These are phyloP conservation scores for Penicillium bialowiezense DNA, from an alignment of 495 filamentous ascomycete genomes.

Conservation along the genomic window DNA sequence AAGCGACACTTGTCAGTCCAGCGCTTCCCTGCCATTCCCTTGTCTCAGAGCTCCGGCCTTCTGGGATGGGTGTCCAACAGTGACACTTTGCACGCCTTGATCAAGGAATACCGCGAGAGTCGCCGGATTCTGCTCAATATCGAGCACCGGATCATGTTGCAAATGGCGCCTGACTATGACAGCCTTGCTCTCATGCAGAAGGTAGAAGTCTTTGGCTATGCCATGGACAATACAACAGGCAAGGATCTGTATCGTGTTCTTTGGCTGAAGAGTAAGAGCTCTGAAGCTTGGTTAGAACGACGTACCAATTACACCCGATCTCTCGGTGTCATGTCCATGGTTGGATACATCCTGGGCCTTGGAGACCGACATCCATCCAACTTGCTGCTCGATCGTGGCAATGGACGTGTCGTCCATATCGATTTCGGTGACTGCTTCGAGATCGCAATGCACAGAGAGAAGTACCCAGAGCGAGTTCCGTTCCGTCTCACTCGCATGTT, in stretches of 20 bases:
- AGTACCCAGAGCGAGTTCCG: constrained; percentile 95
- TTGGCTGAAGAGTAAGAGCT: constrained; percentile 98
- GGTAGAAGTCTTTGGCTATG: constrained; percentile 98
- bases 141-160: constrained; percentile 98
- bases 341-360: constrained; percentile 95
- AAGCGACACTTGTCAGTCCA: constrained; percentile 96
- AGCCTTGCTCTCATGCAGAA: constrained; percentile 99
- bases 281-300: constrained; percentile 94
- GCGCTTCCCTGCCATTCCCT: constrained; percentile 86
- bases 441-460: constrained; percentile 98
- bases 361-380: constrained; percentile 97
- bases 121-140: constrained; percentile 97
- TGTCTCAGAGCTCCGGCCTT: constrained; percentile 93
- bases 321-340: constrained; percentile 99
- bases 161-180: constrained; percentile 99
- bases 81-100: constrained; percentile 92
- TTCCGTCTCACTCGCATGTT: constrained; percentile 98
- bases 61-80: constrained; percentile 98
- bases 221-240: constrained; percentile 96
- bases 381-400: constrained; percentile 91
- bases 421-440: constrained; percentile 99
- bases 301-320: constrained; percentile 98
- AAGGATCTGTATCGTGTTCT: constrained; percentile 97
- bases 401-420: constrained; percentile 94
- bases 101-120: constrained; percentile 94